Base-by-base conservation (phyloP, 306 rosid genomes). In the Senna siamea region DNA sequence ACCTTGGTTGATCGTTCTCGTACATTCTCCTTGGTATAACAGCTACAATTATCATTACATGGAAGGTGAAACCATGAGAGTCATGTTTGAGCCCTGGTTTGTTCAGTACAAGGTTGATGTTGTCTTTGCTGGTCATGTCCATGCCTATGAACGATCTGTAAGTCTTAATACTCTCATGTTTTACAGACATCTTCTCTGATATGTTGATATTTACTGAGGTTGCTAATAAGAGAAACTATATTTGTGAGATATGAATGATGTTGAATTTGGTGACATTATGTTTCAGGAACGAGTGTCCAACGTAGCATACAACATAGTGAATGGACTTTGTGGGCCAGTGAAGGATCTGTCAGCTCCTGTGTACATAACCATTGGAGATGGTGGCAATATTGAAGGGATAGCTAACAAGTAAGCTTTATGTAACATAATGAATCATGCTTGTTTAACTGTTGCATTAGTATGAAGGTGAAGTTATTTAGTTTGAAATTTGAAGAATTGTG, bases 61-160 rank as follows among this genome's bases (percentile, higher is more conserved):
- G 98, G 98, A 93, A 89, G 98, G 97, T 51, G 98, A 93, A 81
- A 55, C 89, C 78, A 91, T 91, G 97, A 85, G 98, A 85, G 97
- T 88, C 6, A 82, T 87, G 90, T 91, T 32, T 55, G 98, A 93
- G 76, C 12, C 75, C 14, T 87, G 89, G 92, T 91, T 93, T 63
- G 94, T 88, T 13, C 1, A 77, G 75, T 82, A 83, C 91, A 89
- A 86, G 78, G 96, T 93, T 5, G 97, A 93, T 41, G 79, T 93
- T 11, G 97, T 91, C 26, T 89, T 80, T 79, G 84, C 98, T 47
- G 97, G 98, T 60, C 98, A 93, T 66, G 98, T 91, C 22, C 97
- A 91, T 53, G 97, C 97, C 43, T 93, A 93, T 38, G 98, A 93
- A 82, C 82, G 97, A 76, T 86, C 98, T 12, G 98, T 93, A 81